Conservation (phyloP, 139 green algal genomes). For the Micromonas commoda region DNA sequence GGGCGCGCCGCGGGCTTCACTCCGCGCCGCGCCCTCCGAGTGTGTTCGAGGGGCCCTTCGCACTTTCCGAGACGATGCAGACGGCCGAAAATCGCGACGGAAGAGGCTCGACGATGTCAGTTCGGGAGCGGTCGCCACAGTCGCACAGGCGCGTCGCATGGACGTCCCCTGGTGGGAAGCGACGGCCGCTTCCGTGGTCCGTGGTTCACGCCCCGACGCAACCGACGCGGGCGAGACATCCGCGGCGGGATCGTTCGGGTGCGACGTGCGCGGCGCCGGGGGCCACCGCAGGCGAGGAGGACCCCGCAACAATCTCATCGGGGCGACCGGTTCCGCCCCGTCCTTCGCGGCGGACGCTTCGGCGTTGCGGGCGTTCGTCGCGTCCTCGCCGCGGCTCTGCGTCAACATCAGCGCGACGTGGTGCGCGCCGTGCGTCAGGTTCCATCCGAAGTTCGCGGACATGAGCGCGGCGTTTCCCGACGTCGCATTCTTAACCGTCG, state of each 20-base stretch:
- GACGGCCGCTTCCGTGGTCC: no score
- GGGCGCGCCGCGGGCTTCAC: no score
- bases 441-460: neutral
- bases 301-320: neutral
- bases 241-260: neutral
- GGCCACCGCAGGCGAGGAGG: neutral
- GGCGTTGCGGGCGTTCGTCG: neutral
- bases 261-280: neutral
- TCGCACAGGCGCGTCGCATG: no score
- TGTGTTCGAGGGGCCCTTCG: no score
- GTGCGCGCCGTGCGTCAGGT: conserved; percentile 19
- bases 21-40: no score
- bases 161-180: no score
- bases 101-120: no score
- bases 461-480: neutral
- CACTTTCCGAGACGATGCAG: no score
- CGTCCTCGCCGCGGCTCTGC: neutral
- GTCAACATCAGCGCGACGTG: neutral
- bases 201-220: no score
- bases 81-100: no score
- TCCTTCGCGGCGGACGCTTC: neutral
- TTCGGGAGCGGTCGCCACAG: no score
- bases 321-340: neutral
- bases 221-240: neutral
- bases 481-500: conserved; percentile 1